These are phyloP conservation scores for Colletotrichum gigasporum DNA, from an alignment of 2,329 filamentous ascomycete genomes.

Conservation along the genomic window DNA sequence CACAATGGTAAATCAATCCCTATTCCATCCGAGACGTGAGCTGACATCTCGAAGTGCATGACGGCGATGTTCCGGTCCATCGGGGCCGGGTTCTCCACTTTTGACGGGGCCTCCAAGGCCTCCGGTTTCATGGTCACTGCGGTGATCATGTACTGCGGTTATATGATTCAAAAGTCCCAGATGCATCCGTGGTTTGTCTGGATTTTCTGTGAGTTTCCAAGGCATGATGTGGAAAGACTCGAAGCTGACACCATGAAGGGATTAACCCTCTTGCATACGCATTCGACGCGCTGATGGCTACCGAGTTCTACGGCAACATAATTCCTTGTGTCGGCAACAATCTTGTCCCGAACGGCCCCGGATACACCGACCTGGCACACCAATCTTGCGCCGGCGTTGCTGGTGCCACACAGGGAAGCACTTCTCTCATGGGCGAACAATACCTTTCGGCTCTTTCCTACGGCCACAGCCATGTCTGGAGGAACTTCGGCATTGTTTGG, in stretches of 20 bases:
- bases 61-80: slow-evolving; percentile 67
- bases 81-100: slow-evolving; percentile 64
- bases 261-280: slow-evolving; percentile 75
- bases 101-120: slow-evolving; percentile 68
- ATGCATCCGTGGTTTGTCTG: slow-evolving; percentile 73
- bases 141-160: slow-evolving; percentile 70
- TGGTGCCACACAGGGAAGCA: slow-evolving; percentile 60
- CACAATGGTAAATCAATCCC: slow-evolving; percentile 54
- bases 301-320: slow-evolving; percentile 72
- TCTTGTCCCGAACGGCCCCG: slow-evolving; percentile 60
- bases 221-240: too few relatives aligned
- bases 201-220: too few relatives aligned
- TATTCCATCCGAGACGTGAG: background rate
- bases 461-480: slow-evolving; percentile 61
- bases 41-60: slow-evolving; percentile 52
- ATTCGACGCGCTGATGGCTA: slow-evolving; percentile 74
- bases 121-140: slow-evolving; percentile 60
- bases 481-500: slow-evolving; percentile 70
- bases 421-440: slow-evolving; percentile 63
- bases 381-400: slow-evolving; percentile 67
- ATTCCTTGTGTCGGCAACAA: slow-evolving; percentile 60
- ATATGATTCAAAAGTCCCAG: slow-evolving; percentile 67
- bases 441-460: slow-evolving; percentile 67
- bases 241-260: too few relatives aligned
- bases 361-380: slow-evolving; percentile 51